Evolutionary conservation across 1,139 yeast species (phyloP), one percentile per base, ranked within the genome.

Genomic region (Hanseniaspora sp.): DNA sequence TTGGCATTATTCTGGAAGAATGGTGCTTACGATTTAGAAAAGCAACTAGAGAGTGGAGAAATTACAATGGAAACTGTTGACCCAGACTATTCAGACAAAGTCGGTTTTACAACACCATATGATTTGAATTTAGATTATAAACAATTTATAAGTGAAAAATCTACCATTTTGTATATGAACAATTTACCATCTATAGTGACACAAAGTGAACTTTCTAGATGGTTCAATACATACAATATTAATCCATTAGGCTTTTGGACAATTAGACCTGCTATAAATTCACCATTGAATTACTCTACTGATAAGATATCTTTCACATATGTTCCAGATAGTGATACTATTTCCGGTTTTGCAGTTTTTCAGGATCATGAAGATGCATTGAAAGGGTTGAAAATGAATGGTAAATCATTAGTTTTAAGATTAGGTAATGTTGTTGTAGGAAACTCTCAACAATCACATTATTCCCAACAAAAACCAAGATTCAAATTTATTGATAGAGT

Each of bases 171-270:
- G 54, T 86, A 80, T 65, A 72, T 90, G 67, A 75, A 85, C 12
- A 87, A 86, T 65, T 71, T 90, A 59, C 90, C 96, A 1, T 73
- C 73, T 42, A 96, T 88, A 62, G 86, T 94, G 5, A 88, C 96
- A 1, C 96, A 88, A 67, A 77, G 88, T 42, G 96, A 90, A 67
- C 72, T 90, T 52, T 96, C 90, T 69, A 76, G 83, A 42, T 90
- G 96, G 96, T 87, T 87, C 64, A 80, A 88, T 4, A 95, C 85
- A 64, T 82, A 77, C 64, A 95, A 95, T 1, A 84, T 87, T 3
- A 75, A 92, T 48, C 95, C 96, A 1, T 76, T 86, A 51, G 94
- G 95, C 7, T 86, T 87, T 64, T 87, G 96, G 96, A 82, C 94
- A 0, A 73, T 88, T 55, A 82, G 83, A 63, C 63, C 65, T 38